Evolutionary conservation across 192 early-diverging fungal species (phyloP), one percentile per base, ranked within the genome.

Genomic region (Coemansia sp.): DNA sequence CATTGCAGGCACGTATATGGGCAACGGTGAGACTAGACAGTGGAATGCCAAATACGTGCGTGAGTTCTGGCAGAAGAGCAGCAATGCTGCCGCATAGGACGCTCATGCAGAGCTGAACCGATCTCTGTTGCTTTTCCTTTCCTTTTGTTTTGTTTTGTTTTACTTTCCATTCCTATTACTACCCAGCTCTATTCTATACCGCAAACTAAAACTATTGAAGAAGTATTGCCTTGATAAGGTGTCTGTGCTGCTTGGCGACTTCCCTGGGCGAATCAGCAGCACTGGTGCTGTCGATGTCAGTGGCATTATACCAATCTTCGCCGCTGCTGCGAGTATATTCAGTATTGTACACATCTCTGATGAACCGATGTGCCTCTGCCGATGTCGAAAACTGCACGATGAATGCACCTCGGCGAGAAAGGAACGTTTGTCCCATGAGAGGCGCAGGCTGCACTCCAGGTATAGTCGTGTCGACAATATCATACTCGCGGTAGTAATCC

Each of bases 1-100:
- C 6, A 61, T 81, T 20, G 75, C 76, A 10, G 80, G 80, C 65
- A 83, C 80, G 4, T 83, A 83, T 45, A 66, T 77, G 71, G 74
- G 80, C 75, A 70, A 74, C 55, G 80, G 80, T 56, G 61, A 83
- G 52, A 46, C 71, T 38, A 66, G 74, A 49, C 36, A 70, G 65
- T 83, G 81, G 81, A 64, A 69, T 38, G 81, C 81, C 56, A 62
- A 62, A 53, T 83, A 83, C 41, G 76, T 83, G 21, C 70, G 76
- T 68, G 56, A 75, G 53, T 83, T 68, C 72, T 83, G 81, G 81
- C 75, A 76, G 58, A 62, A 70, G 7, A 14, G 39, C 52, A 38
- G 18, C 2, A 59, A 5, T 18, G 24, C 16, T 8, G 14, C 34
- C n/a, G 35, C 24, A 8, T 38, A 59, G 9, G 8, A 26, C 21